Conservation (phyloP, 225 moss, liverwort and hornwort species). For the Anthoceros angustus region DNA sequence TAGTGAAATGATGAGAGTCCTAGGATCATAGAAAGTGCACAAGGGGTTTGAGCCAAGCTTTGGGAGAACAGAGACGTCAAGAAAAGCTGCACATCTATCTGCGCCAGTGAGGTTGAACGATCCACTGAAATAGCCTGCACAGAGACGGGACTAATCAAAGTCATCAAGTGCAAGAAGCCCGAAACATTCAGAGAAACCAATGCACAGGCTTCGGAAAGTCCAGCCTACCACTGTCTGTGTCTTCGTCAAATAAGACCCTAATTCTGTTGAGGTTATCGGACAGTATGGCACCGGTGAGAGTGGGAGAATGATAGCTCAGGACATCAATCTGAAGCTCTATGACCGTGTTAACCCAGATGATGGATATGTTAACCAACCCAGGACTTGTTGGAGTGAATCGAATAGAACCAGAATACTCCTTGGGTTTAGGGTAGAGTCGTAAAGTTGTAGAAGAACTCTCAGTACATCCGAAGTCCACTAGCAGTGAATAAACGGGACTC, state of each 20-base stretch:
- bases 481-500: not conserved
- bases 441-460: not conserved
- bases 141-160: not conserved
- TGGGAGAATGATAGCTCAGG: slow-evolving; percentile 18
- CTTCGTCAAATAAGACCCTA: slow-evolving; percentile 17
- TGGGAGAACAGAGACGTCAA: slow-evolving; percentile 22
- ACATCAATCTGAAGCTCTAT: slow-evolving; percentile 18
- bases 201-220: not conserved
- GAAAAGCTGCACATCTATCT: slow-evolving; percentile 24
- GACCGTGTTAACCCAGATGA: slow-evolving; percentile 27
- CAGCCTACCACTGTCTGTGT: slow-evolving; percentile 16
- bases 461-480: not conserved
- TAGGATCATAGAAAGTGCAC: slow-evolving; percentile 24
- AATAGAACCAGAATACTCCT: slow-evolving; percentile 13
- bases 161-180: not conserved
- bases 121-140: slow-evolving; percentile 13
- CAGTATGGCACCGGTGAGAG: slow-evolving; percentile 18
- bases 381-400: slow-evolving; percentile 18
- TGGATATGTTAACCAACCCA: slow-evolving; percentile 24
- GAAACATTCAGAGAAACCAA: not conserved
- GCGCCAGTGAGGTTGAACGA: slow-evolving; percentile 4
- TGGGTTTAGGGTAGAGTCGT: not conserved
- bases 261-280: slow-evolving; percentile 27
- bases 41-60: slow-evolving; percentile 26
- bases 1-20: slow-evolving; percentile 30